phyloP scores from a whole-genome alignment of 2,329 filamentous ascomycete genomes.

The Talaromyces sp. region DNA sequence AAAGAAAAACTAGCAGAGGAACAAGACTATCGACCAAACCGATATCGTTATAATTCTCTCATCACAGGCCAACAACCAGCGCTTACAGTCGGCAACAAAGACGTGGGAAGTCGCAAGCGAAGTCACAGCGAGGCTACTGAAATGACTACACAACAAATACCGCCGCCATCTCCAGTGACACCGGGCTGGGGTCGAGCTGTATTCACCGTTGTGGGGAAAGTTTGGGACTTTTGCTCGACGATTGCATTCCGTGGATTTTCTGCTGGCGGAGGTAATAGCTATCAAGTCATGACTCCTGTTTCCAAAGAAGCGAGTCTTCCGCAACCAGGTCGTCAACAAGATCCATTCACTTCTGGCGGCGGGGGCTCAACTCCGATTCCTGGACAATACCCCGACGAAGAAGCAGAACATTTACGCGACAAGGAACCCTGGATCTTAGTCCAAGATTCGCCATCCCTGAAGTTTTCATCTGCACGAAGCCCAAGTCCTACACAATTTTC shows the following conservation, averaged over 20 bases:
- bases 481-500: constrained; percentile 23
- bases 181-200: constrained; percentile 43
- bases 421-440: constrained; percentile 70
- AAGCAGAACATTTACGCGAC: constrained; percentile 33
- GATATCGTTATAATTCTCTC: constrained; percentile 35
- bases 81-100: constrained; percentile 35
- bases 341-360: constrained; percentile 15
- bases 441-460: constrained; percentile 25
- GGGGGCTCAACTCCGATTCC: constrained; percentile 48
- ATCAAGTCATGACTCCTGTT: constrained; percentile 59
- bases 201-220: constrained; percentile 57
- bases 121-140: constrained; percentile 20
- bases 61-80: constrained; percentile 28
- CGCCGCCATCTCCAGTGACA: constrained; percentile 20
- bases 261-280: constrained; percentile 68
- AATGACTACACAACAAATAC: constrained; percentile 20
- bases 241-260: constrained; percentile 78
- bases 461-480: constrained; percentile 18
- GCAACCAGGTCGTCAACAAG: constrained; percentile 32
- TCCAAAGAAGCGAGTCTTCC: constrained; percentile 29
- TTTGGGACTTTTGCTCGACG: constrained; percentile 78
- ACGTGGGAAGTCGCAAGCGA: constrained; percentile 25
- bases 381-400: constrained; percentile 53
- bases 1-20: constrained; percentile 30
- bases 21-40: constrained; percentile 44